Base-by-base conservation (phyloP, 176 grass and related monocot species). In the Oryza brachyantha region DNA sequence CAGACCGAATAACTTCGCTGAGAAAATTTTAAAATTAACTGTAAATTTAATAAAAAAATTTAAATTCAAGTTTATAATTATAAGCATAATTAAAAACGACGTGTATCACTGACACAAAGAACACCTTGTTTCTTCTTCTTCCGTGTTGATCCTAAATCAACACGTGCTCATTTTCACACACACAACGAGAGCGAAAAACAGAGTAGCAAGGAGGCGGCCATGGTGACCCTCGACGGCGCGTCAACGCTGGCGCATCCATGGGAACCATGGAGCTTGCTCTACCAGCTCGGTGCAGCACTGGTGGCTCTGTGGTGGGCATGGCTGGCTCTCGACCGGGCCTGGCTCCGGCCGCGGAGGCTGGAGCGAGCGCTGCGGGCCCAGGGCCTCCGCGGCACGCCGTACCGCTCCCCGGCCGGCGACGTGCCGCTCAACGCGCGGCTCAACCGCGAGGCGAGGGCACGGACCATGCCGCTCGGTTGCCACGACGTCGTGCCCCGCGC, bases 401-500 rank as follows among this genome's bases (percentile, higher is more conserved):
- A 86, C 68, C 79, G 79, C 35, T 81, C 81, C 64, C 79, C 71
- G 9, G 29, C 57, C 60, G 85, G 88, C n/a, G 88, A 91, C 62
- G 8, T 13, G 19, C 24, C 2, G 83, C 57, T 77, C 35, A 89
- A 12, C 19, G 65, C 52, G n/a, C 29, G 29, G 72, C 92, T 94
- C 37, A 84, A 83, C 79, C 41, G 58, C 72, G 86, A 94, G 57
- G 89, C 72, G 21, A 61, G 64, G 75, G 50, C 92, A 29, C 61
- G 82, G 80, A 32, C 86, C 68, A 38, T 91, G 68, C 76, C 76
- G 65, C 63, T 94, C 1, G 68, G 75, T 0, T 87, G 80, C 77
- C 92, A 91, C 55, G 77, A 89, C 72, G 34, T 94, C 25, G 26
- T 76, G 79, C 83, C 83, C 10, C 70, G 80, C 26, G 77, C 83